phyloP scores from a whole-genome alignment of 129 eudicot genomes.

The Artemisia argyi region DNA sequence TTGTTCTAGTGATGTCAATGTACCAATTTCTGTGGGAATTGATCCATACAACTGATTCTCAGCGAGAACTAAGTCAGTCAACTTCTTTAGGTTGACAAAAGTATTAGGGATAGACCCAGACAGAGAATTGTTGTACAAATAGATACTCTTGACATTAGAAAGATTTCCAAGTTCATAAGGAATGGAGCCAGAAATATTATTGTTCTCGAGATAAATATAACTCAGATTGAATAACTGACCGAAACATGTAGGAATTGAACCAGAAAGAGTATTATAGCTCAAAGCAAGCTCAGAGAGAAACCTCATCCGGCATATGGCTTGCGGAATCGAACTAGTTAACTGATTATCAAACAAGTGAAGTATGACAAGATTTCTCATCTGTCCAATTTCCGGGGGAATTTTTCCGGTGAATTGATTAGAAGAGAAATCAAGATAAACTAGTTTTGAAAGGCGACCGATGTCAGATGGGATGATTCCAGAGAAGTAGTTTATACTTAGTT shows the following conservation, averaged over 20 bases:
- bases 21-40: slow-evolving; percentile 36
- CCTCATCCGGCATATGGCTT: slow-evolving; percentile 15
- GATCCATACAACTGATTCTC: slow-evolving; percentile 32
- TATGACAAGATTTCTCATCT: slow-evolving; percentile 20
- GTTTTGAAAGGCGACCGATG: slow-evolving; percentile 29
- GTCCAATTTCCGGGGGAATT: slow-evolving; percentile 38
- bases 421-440: slow-evolving; percentile 30
- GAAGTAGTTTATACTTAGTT: slow-evolving; percentile 29
- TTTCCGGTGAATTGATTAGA: slow-evolving; percentile 26
- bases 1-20: slow-evolving; percentile 7
- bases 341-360: slow-evolving; percentile 26
- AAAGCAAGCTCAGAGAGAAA: slow-evolving; percentile 18
- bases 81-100: slow-evolving; percentile 22
- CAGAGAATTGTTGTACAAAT: slow-evolving; percentile 12
- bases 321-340: slow-evolving; percentile 31
- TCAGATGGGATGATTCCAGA: slow-evolving; percentile 34
- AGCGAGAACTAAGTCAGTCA: not conserved
- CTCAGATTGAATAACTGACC: slow-evolving; percentile 13
- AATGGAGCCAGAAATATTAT: slow-evolving; percentile 19
- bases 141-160: slow-evolving; percentile 5
- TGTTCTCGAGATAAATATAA: not conserved
- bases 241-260: slow-evolving; percentile 26
- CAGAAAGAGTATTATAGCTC: slow-evolving; percentile 17
- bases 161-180: slow-evolving; percentile 22
- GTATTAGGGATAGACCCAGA: slow-evolving; percentile 27